Conservation (phyloP, 768 basidiomycete genomes). For the Suillus decipiens region DNA sequence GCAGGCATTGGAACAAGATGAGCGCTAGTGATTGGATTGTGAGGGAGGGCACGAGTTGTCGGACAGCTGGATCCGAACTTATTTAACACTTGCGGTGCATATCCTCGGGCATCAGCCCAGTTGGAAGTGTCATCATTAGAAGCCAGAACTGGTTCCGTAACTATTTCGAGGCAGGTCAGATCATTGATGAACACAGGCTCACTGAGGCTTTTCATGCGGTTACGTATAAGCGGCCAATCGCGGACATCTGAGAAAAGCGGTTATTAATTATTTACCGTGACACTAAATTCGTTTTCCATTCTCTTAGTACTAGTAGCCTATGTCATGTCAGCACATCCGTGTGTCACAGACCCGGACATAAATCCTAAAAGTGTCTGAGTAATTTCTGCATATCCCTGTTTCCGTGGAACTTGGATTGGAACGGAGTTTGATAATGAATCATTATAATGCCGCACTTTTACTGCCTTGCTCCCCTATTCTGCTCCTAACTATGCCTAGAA, state of each 20-base stretch:
- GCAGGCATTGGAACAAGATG: conserved; percentile 46
- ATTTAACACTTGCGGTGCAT: conserved; percentile 32
- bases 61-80: conserved; percentile 18
- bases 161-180: conserved; percentile 29
- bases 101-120: conserved; percentile 28
- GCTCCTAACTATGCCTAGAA: conserved; percentile 23
- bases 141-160: conserved; percentile 16
- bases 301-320: not conserved
- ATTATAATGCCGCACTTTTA: conserved; percentile 21
- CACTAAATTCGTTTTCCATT: not conserved
- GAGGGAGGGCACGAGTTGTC: conserved; percentile 16
- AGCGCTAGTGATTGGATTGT: conserved; percentile 13
- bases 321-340: not conserved
- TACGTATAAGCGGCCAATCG: conserved; percentile 6
- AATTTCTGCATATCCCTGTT: not conserved
- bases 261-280: conserved; percentile 14
- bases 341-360: too few species aligned
- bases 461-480: conserved; percentile 14
- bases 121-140: conserved; percentile 17
- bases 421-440: conserved; percentile 34
- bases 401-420: conserved; percentile 15
- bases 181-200: conserved; percentile 20
- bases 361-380: not conserved
- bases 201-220: conserved; percentile 10
- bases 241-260: conserved; percentile 18